phyloP scores from a whole-genome alignment of 257 asterid genomes.

The Solanum tarapatanum region DNA sequence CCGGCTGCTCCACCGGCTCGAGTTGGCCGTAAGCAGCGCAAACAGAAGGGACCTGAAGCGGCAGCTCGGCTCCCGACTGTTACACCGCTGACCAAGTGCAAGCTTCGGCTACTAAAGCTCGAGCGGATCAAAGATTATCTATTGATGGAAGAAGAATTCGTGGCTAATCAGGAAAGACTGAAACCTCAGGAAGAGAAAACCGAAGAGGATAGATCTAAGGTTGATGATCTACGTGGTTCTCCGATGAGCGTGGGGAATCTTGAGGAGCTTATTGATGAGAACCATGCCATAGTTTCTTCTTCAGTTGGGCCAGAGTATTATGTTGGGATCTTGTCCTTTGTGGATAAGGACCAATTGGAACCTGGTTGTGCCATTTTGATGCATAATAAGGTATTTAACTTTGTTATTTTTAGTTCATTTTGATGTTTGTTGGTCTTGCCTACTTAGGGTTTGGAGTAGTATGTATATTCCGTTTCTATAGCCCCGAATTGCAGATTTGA shows the following conservation, averaged over 20 bases:
- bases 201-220: conserved; percentile 85
- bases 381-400: conserved; percentile 68
- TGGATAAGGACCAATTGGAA: conserved; percentile 88
- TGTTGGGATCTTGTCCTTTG: conserved; percentile 79
- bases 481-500: background rate
- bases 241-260: conserved; percentile 90
- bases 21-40: conserved; percentile 86
- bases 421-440: background rate
- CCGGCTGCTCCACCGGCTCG: conserved; percentile 92
- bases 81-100: conserved; percentile 72
- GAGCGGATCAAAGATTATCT: conserved; percentile 72
- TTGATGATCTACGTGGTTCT: conserved; percentile 73
- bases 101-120: conserved; percentile 58
- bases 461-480: background rate
- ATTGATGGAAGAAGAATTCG: conserved; percentile 86
- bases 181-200: conserved; percentile 97
- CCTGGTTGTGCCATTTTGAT: conserved; percentile 90
- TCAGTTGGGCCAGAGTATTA: conserved; percentile 91
- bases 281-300: conserved; percentile 73
- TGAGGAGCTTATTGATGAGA: conserved; percentile 92
- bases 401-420: background rate
- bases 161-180: conserved; percentile 77
- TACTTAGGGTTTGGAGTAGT: background rate
- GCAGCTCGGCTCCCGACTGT: conserved; percentile 75
- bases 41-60: conserved; percentile 80